Conservation (phyloP, 306 rosid species). For the Pyrus betulifolia region DNA sequence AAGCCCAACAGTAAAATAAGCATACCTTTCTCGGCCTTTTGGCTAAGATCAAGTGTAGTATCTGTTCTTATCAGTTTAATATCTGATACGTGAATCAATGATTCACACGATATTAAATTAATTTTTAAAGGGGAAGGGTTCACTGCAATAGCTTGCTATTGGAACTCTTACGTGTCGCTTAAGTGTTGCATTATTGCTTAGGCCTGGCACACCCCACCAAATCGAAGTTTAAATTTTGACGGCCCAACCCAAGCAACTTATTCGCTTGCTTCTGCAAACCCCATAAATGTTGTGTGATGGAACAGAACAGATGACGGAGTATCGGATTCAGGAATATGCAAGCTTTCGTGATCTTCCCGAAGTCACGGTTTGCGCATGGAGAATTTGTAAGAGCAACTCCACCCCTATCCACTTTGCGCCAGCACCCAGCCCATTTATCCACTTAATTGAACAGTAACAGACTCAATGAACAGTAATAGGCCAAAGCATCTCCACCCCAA, state of each 20-base stretch:
- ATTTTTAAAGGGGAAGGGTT: neutral
- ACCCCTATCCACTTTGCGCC: too few relatives aligned
- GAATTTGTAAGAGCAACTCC: too few relatives aligned
- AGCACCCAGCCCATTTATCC: too few relatives aligned
- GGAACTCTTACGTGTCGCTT: neutral
- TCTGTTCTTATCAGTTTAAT: constrained; percentile 11
- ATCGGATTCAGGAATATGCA: too few relatives aligned
- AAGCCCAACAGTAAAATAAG: accelerated
- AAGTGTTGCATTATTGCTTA: neutral
- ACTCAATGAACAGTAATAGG: too few relatives aligned
- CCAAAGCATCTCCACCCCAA: too few relatives aligned
- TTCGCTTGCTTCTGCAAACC: accelerated
- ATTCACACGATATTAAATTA: neutral
- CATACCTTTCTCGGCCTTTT: constrained; percentile 2
- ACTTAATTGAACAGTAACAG: too few relatives aligned
- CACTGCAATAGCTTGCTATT: neutral
- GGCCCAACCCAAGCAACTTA: neutral
- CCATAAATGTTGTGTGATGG: too few relatives aligned
- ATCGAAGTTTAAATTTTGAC: accelerated
- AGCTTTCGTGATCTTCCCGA: too few relatives aligned
- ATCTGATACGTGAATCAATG: neutral
- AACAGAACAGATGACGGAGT: too few relatives aligned
- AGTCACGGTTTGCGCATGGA: too few relatives aligned
- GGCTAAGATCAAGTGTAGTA: constrained; percentile 5
- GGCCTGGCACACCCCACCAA: constrained; percentile 9